Conservation (phyloP, 768 basidiomycete species). For the Glaciozyma antarctica region DNA sequence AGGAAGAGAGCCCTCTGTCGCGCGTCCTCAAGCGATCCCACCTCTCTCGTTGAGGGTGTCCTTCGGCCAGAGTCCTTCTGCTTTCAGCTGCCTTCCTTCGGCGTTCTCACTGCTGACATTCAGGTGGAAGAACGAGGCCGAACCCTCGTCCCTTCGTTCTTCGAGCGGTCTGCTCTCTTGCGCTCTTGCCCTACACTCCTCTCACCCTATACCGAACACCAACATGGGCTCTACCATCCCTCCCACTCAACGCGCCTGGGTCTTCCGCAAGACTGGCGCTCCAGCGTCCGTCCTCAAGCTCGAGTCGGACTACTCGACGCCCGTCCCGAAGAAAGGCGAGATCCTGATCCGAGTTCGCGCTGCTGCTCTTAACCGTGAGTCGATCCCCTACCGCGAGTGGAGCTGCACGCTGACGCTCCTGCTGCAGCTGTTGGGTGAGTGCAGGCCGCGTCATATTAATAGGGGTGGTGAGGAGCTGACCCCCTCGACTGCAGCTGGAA, state of each 20-base stretch:
- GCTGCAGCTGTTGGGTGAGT: not conserved
- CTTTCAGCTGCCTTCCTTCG: too few relatives aligned
- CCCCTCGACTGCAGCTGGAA: constrained; percentile 51
- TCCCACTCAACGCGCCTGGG: constrained; percentile 29
- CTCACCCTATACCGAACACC: too few relatives aligned
- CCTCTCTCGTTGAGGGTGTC: too few relatives aligned
- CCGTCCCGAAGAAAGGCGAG: constrained; percentile 42
- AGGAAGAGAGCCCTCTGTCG: too few relatives aligned
- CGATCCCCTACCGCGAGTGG: too few relatives aligned
- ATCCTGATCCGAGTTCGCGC: constrained; percentile 50
- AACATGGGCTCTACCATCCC: not conserved
- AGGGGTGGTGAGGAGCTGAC: not conserved
- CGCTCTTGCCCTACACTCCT: too few relatives aligned
- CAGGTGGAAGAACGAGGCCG: too few relatives aligned
- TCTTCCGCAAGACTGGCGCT: constrained; percentile 32
- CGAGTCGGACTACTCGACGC: constrained; percentile 36
- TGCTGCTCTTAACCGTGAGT: constrained; percentile 56
- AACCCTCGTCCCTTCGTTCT: too few relatives aligned
- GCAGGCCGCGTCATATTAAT: not conserved
- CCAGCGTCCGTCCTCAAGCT: constrained; percentile 39
- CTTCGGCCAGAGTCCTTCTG: too few relatives aligned
- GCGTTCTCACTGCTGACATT: too few relatives aligned
- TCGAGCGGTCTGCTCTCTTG: too few relatives aligned
- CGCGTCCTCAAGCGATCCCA: too few relatives aligned
- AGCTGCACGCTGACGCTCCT: constrained; percentile 41